Base-by-base conservation (phyloP, 768 basidiomycete genomes). In the Sporobolomyces roseus region DNA sequence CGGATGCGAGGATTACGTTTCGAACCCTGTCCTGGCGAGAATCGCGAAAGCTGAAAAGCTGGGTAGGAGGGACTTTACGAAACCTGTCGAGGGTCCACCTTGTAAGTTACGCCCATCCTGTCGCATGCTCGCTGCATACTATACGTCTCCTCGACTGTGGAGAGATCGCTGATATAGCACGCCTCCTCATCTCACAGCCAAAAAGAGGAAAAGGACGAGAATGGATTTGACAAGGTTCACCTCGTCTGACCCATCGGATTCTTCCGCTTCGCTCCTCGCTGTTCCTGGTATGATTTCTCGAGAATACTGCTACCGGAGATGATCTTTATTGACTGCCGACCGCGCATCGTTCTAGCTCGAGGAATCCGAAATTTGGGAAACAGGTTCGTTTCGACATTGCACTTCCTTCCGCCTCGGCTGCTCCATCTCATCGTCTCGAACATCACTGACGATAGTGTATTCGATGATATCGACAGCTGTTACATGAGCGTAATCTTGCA, bases 401-500 rank as follows among this genome's bases (percentile, higher is more conserved):
- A n/a, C n/a, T n/a, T n/a, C n/a, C n/a, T n/a, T n/a, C n/a, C n/a
- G n/a, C n/a, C n/a, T n/a, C n/a, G n/a, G n/a, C n/a, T n/a, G n/a
- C n/a, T n/a, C n/a, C n/a, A n/a, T 0, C 81, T 94, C 4, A 80
- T 33, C 52, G 16, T 4, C 3, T 4, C n/a, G 55, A 10, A 23
- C 3, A 7, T n/a, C 14, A 0, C 91, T 29, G 6, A 33, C 43
- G 9, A 4, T 38, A 4, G 8, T 5, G 4, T 30, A 12, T 2
- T 27, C 50, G 5, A 21, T n/a, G 48, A 3, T 13, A n/a, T 23
- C 2, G 88, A 92, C 77, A 97, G 93, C 0, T 98, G 94, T 76
- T 97, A 92, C 80, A 83, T 98, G 74, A 94, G 91, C 71, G 91
- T 88, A 59, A 86, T 96, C 27, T 83, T 98, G 16, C 94, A 98